Percentiles rank a stretch among this genome's conserved stretches.
Evolutionary conservation across 129 eudicot species (phyloP).

Genomic region (sunflower (Helianthus annuus)): HanXRQr2.0-SUNRISE NC_035443.2:184094017-184094516

Average conservation of each 20-base stretch:
- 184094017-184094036: conserved; percentile 25
- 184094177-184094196: conserved; percentile 39
- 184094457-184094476: background rate
- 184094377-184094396: too few relatives aligned
- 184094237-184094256: conserved; percentile 79
- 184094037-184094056: conserved; percentile 55
- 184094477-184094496: background rate
- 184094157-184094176: conserved; percentile 32
- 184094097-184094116: conserved; percentile 69
- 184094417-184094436: background rate
- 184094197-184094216: conserved; percentile 46
- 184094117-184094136: conserved; percentile 35
- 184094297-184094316: conserved; percentile 32
- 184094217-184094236: conserved; percentile 76
- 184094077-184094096: conserved; percentile 91
- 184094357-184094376: background rate
- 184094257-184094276: conserved; percentile 84
- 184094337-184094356: background rate
- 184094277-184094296: conserved; percentile 86
- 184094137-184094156: conserved; percentile 16
- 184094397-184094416: background rate
- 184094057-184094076: conserved; percentile 82
- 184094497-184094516: too few relatives aligned
- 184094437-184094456: background rate
- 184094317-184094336: background rate